Base-by-base conservation (phyloP, 495 filamentous ascomycete species). In the Parachaetomium inaequale region DNA sequence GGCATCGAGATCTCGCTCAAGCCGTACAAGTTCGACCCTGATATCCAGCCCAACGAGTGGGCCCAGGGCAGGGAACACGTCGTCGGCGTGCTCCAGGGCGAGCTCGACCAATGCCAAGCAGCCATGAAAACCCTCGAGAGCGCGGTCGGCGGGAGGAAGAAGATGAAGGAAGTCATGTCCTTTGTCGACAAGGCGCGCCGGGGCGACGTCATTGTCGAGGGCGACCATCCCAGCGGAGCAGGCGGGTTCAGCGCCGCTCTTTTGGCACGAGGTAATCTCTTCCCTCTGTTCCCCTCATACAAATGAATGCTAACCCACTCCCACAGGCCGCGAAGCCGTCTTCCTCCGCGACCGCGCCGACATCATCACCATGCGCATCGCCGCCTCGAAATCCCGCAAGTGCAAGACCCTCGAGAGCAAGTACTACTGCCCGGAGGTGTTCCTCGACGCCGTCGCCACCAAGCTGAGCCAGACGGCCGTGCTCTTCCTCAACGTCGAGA, bases 1-100 rank as follows among this genome's bases (percentile, higher is more conserved):
- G 93, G 97, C 72, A 92, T 99, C n/a, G 94, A 99, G 74, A 97
- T 97, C 69, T 98, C 94, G 70, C 93, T 99, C 79, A 99, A 99
- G 72, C 94, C 94, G 2, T 99, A 92, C 79, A 99, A 98, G 71
- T 98, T 88, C 66, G 91, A 97, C 61, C 94, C 98, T 52, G 94
- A 99, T 70, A 86, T 98, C 50, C 89, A 96, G 64, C 88, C 91
- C 23, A 78, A 84, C 7, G 95, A 98, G 72, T 99, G 94, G 94
- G 74, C 78, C 6, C 85, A 88, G 60, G 92, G 91, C 1, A 78
- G 92, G 61, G 91, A 94, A 19, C 92, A 92, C 65, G 84, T 91
- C 36, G 81, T 84, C 59, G 84, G 80, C 12, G 84, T 92, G 0
- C 74, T 99, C 14, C 95, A 93, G 72, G 84, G 87, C 28, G 94